phyloP scores from a whole-genome alignment of 2,329 filamentous ascomycete genomes.

The Berkeleyomyces basicola region DNA sequence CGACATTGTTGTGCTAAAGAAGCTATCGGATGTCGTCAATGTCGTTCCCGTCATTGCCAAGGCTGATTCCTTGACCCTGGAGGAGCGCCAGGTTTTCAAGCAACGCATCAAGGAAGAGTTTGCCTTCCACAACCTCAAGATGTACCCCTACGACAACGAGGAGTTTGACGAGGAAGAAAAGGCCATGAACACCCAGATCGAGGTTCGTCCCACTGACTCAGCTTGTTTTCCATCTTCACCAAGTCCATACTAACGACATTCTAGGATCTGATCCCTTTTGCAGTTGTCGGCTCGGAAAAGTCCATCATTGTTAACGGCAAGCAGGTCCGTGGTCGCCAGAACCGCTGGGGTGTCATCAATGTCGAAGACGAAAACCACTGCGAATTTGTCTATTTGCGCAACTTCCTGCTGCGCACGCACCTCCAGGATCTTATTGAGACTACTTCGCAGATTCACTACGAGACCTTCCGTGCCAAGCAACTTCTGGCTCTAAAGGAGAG shows the following conservation, averaged over 20 bases:
- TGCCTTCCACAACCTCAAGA: slow-evolving; percentile 98
- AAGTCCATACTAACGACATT: slow-evolving; percentile 20
- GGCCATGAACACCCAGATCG: slow-evolving; percentile 85
- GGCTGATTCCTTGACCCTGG: slow-evolving; percentile 85
- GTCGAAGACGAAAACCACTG: slow-evolving; percentile 99
- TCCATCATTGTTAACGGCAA: slow-evolving; percentile 94
- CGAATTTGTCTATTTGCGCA: slow-evolving; percentile 95
- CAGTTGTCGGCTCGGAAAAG: slow-evolving; percentile 95
- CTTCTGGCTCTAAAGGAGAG: slow-evolving; percentile 95
- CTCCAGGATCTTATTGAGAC: slow-evolving; percentile 98
- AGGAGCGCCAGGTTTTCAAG: slow-evolving; percentile 95
- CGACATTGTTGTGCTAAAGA: slow-evolving; percentile 98
- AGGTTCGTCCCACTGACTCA: slow-evolving; percentile 39
- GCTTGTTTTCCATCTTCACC: too few relatives aligned
- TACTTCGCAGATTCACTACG: slow-evolving; percentile 98
- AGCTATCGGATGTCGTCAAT: slow-evolving; percentile 97
- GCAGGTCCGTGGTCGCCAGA: slow-evolving; percentile 93
- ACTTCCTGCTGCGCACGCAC: slow-evolving; percentile 97
- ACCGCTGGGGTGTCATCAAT: slow-evolving; percentile 98
- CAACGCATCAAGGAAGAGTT: slow-evolving; percentile 99
- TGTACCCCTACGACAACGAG: slow-evolving; percentile 99
- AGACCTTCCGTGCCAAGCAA: slow-evolving; percentile 99
- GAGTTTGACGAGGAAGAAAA: slow-evolving; percentile 97
- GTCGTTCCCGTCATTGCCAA: slow-evolving; percentile 98
- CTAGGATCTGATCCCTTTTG: slow-evolving; percentile 87